A percentile compares a stretch with the other conserved stretches of the same genome.
phyloP scores from a whole-genome alignment of 805 yeast genomes.

The Sugiyamaella marilandica region DNA sequence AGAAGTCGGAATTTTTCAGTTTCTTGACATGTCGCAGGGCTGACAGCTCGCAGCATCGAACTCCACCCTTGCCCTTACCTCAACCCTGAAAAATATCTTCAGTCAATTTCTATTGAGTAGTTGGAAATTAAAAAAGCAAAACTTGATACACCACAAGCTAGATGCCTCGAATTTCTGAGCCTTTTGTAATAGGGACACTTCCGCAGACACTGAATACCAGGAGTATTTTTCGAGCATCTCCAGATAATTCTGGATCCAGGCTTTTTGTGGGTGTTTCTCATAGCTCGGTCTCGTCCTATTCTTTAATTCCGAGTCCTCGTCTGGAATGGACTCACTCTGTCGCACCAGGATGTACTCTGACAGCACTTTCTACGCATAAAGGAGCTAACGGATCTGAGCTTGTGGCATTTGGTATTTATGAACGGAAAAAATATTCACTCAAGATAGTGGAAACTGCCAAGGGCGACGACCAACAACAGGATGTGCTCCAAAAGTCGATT shows the following conservation, averaged over 20 bases:
- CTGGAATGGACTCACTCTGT: conserved; percentile 31
- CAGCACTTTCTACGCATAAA: conserved; percentile 20
- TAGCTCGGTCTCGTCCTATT: conserved; percentile 26
- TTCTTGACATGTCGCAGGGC: neutral
- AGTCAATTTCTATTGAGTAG: too few relatives aligned
- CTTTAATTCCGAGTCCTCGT: conserved; percentile 31
- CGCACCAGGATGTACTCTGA: conserved; percentile 29
- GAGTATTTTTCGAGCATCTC: conserved; percentile 6
- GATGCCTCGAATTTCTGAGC: conserved; percentile 25
- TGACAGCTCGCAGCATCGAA: too few relatives aligned
- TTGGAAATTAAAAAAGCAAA: too few relatives aligned
- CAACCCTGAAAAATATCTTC: conserved; percentile 3
- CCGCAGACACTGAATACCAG: conserved; percentile 17
- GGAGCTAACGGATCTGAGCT: conserved; percentile 10
- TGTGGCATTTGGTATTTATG: conserved; percentile 24
- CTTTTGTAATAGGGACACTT: conserved; percentile 21
- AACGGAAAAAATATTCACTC: conserved; percentile 27
- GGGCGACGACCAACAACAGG: neutral
- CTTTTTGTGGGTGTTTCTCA: conserved; percentile 29
- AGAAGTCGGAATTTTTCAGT: neutral
- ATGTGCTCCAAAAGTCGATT: neutral
- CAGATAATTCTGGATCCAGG: conserved; percentile 3
- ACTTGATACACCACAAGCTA: neutral
- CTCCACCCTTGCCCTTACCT: neutral
- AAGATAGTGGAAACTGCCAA: conserved; percentile 2